These are phyloP conservation scores for Lichtheimia corymbifera DNA, from an alignment of 371 early-diverging fungal species.

Conservation along the genomic window DNA sequence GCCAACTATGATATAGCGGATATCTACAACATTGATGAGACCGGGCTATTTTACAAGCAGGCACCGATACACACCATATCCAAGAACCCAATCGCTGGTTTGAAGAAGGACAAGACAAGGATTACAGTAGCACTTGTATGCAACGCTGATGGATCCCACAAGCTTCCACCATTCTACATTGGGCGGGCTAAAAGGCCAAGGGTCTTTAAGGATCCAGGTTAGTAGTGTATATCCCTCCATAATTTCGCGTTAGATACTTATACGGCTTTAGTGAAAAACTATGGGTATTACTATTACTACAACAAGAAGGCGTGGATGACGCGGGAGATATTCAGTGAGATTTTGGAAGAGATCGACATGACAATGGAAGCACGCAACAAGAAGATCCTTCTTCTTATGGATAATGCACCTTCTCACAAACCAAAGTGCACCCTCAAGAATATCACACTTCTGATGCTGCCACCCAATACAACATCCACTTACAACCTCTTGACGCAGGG, in stretches of 20 bases:
- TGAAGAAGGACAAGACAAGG: conserved; percentile 9
- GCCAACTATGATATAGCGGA: not conserved
- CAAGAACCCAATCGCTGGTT: conserved; percentile 2
- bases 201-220: conserved; percentile 8
- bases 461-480: conserved; percentile 20
- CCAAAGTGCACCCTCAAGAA: not conserved
- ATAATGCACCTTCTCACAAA: conserved; percentile 10
- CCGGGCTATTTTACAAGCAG: conserved; percentile 19
- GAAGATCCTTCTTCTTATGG: conserved; percentile 11
- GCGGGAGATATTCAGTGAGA: not conserved
- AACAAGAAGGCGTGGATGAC: conserved; percentile 15
- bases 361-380: conserved; percentile 4
- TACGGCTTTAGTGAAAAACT: not conserved
- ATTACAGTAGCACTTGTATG: conserved; percentile 1
- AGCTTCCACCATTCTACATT: conserved; percentile 4
- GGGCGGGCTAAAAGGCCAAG: not conserved
- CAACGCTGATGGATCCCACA: conserved; percentile 11
- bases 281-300: conserved; percentile 3
- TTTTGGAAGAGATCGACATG: not conserved
- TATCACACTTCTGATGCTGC: conserved; percentile 3
- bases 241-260: too few species aligned
- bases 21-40: conserved; percentile 17
- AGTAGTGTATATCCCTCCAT: not conserved
- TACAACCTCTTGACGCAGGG: conserved; percentile 18
- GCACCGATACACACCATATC: conserved; percentile 13